Conservation (phyloP, 1,284 basidiomycete genomes). For the Coniferiporia sulphurascens region DNA sequence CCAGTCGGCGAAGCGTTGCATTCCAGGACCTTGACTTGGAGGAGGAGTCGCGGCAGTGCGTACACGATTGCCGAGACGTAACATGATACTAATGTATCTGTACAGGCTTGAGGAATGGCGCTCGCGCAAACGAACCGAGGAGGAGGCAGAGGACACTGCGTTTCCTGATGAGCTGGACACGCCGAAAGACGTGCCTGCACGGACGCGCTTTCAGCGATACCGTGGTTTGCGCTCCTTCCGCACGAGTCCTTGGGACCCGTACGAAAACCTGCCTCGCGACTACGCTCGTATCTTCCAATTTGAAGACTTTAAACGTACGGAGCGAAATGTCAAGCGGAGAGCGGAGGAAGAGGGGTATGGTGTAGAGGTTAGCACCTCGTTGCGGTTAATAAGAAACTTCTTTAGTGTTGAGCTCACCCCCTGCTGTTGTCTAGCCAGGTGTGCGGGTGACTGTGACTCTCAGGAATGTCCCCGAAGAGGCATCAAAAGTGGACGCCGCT, state of each 20-base stretch:
- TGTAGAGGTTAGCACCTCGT: slow-evolving; percentile 53
- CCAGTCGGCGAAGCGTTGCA: slow-evolving; percentile 47
- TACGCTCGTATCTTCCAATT: slow-evolving; percentile 97
- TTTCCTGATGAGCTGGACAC: slow-evolving; percentile 99
- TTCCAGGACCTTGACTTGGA: slow-evolving; percentile 79
- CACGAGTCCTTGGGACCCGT: slow-evolving; percentile 96
- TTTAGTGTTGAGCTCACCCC: neutral
- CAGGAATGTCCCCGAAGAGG: slow-evolving; percentile 64
- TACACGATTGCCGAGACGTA: neutral
- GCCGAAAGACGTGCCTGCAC: slow-evolving; percentile 81
- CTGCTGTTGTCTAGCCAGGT: slow-evolving; percentile 55
- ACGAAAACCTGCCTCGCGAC: slow-evolving; percentile 91
- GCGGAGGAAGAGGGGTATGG: slow-evolving; percentile 54
- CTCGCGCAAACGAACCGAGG: slow-evolving; percentile 44
- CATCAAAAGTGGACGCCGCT: slow-evolving; percentile 28
- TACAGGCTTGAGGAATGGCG: slow-evolving; percentile 59
- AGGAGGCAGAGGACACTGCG: slow-evolving; percentile 70
- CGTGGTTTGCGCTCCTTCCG: slow-evolving; percentile 90
- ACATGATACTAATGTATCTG: neutral
- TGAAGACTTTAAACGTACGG: slow-evolving; percentile 88
- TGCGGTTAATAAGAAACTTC: neutral
- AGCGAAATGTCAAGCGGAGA: slow-evolving; percentile 65
- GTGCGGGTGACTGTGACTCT: slow-evolving; percentile 72
- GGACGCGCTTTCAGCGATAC: slow-evolving; percentile 88
- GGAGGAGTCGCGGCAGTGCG: slow-evolving; percentile 82